A percentile compares a stretch with the other conserved stretches of the same genome.
Evolutionary conservation across 495 filamentous ascomycete species (phyloP).

Genomic region (Aspergillus baeticus): DNA sequence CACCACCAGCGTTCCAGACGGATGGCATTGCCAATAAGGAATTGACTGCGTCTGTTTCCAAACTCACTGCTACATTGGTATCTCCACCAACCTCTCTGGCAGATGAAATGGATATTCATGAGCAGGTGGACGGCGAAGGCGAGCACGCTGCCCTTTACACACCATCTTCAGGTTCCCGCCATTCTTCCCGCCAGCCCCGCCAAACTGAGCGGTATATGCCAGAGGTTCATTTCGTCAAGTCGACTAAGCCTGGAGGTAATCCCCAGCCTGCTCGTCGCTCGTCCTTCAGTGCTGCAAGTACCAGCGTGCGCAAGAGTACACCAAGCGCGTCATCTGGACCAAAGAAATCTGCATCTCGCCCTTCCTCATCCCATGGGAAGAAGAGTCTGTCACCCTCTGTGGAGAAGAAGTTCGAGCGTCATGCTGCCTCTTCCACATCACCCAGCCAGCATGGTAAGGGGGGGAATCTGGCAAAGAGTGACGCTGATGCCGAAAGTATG

Average conservation of each 20-base stretch:
- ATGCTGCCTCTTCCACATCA: slow-evolving; percentile 27
- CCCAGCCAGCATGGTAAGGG: slow-evolving; percentile 34
- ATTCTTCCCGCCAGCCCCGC: slow-evolving; percentile 50
- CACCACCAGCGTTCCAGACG: slow-evolving; percentile 37
- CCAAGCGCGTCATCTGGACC: slow-evolving; percentile 28
- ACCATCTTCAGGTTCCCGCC: slow-evolving; percentile 48
- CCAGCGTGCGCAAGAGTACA: slow-evolving; percentile 28
- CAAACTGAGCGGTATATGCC: slow-evolving; percentile 44
- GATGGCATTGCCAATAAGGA: slow-evolving; percentile 36
- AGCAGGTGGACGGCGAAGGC: slow-evolving; percentile 38
- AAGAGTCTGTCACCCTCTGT: slow-evolving; percentile 40
- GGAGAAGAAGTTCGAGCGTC: slow-evolving; percentile 34
- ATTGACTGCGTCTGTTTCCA: slow-evolving; percentile 27
- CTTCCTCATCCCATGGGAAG: slow-evolving; percentile 45
- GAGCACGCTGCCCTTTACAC: slow-evolving; percentile 38
- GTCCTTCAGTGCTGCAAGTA: slow-evolving; percentile 22
- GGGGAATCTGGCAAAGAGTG: slow-evolving; percentile 24
- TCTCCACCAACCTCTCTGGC: slow-evolving; percentile 53
- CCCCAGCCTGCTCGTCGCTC: slow-evolving; percentile 20
- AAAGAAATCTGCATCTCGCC: slow-evolving; percentile 43
- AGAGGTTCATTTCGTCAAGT: slow-evolving; percentile 34
- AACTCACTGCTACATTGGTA: slow-evolving; percentile 45
- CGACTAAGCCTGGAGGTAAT: slow-evolving; percentile 27
- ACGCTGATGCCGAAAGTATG: slow-evolving; percentile 52
- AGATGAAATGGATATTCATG: slow-evolving; percentile 45